These are phyloP conservation scores for Russula earlei DNA, from an alignment of 768 basidiomycete genomes.

Conservation along the genomic window DNA sequence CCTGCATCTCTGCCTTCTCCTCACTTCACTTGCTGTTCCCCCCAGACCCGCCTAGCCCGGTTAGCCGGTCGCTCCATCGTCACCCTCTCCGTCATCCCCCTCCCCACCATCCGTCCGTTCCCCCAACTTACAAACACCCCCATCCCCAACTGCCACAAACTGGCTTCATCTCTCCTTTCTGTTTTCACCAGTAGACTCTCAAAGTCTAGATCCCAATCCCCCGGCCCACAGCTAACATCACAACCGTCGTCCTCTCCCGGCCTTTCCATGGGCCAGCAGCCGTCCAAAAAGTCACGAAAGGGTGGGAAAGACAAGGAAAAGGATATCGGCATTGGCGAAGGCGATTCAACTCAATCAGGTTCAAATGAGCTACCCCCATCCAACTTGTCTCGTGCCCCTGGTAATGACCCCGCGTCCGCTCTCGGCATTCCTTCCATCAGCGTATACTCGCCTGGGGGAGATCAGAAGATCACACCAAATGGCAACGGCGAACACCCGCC, in stretches of 20 bases:
- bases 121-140: neutral
- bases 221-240: conserved; percentile 41
- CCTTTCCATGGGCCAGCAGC: conserved; percentile 71
- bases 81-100: conserved; percentile 4
- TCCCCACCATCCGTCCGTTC: neutral
- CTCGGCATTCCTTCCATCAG: conserved; percentile 32
- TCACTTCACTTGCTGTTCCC: neutral
- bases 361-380: conserved; percentile 30
- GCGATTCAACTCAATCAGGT: conserved; percentile 37
- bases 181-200: conserved; percentile 63
- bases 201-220: conserved; percentile 65
- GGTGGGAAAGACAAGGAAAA: conserved; percentile 59
- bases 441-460: conserved; percentile 29
- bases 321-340: conserved; percentile 33
- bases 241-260: conserved; percentile 30
- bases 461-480: conserved; percentile 31
- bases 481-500: conserved; percentile 31
- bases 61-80: neutral
- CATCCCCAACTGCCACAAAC: conserved; percentile 33
- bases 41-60: neutral
- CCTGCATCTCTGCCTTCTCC: no score
- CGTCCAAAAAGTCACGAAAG: conserved; percentile 75
- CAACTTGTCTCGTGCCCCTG: conserved; percentile 38
- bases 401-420: conserved; percentile 24
- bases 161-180: conserved; percentile 78